Conservation (phyloP, 2,329 filamentous ascomycete species). For the Fusarium tjaetaba region DNA sequence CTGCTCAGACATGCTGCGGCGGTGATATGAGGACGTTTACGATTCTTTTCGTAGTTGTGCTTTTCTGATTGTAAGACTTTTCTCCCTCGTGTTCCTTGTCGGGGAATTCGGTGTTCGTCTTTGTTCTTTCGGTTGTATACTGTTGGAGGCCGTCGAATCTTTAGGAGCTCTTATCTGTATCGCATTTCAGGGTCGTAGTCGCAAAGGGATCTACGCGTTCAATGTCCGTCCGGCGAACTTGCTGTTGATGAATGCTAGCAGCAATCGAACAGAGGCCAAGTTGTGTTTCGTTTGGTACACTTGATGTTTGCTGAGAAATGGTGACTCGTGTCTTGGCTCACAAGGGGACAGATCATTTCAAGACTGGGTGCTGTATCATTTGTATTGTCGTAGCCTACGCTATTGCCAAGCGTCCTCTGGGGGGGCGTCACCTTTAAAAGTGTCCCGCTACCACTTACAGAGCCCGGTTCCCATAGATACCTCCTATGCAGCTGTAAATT, state of each 20-base stretch:
- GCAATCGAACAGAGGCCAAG: neutral
- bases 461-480: slow-evolving; percentile 4
- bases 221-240: slow-evolving; percentile 38
- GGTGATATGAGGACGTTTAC: slow-evolving; percentile 3
- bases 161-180: slow-evolving; percentile 29
- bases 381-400: slow-evolving; percentile 30
- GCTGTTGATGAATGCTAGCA: neutral
- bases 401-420: slow-evolving; percentile 25
- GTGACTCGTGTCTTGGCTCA: slow-evolving; percentile 25
- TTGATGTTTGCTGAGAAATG: slow-evolving; percentile 15
- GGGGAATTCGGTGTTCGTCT: neutral
- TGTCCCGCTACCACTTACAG: slow-evolving; percentile 3
- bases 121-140: slow-evolving; percentile 9
- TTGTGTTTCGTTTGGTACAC: slow-evolving; percentile 1
- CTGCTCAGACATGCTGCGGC: slow-evolving; percentile 41
- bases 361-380: slow-evolving; percentile 31
- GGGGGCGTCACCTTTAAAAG: slow-evolving; percentile 5
- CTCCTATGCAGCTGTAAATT: rapidly evolving
- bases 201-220: slow-evolving; percentile 35
- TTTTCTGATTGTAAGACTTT: neutral
- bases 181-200: slow-evolving; percentile 35
- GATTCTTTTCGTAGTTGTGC: neutral
- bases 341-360: slow-evolving; percentile 39
- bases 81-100: neutral
- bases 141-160: slow-evolving; percentile 23